Evolutionary conservation across 768 basidiomycete genomes (phyloP), one percentile per base, ranked within the genome.

Genomic region (Mycena maculata): DNA sequence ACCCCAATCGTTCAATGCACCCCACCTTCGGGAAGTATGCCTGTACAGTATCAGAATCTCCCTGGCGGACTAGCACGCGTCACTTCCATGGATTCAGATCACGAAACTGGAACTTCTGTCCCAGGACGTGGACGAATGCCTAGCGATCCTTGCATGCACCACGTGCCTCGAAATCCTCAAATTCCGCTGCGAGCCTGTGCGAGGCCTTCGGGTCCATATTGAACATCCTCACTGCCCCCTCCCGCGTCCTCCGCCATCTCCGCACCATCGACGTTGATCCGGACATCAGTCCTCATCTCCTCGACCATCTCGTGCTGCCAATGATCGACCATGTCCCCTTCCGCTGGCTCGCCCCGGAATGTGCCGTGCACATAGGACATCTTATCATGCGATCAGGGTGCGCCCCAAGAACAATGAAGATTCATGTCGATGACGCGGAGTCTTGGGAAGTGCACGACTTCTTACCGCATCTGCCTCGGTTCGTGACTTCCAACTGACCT

Each of bases 251-350:
- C 28, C 58, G 10, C 23, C 47, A 36, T 4, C 45, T 60, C 47
- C 58, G 39, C 23, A 38, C 31, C 3, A 6, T 60, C 23, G 4
- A 39, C 23, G 10, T 60, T 2, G 58, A 33, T n/a, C 10, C 44
- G 4, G 45, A 60, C 3, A 15, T 13, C 23, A 38, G 58, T 20
- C 1, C 3, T 12, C 30, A 39, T 4, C 4, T 60, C 33, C 45
- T 60, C 27, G 8, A 15, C 12, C 22, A 60, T 16, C 58, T 60
- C 23, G n/a, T 12, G 38, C 45, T 60, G 16, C 58, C 58, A 20
- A 31, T 47, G 1, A 31, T 60, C 23, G 27, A 49, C 20, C 2
- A 49, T 9, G 31, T 60, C 16, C 45, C 18, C 42, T 20, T 57
- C 4, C n/a, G n/a, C n/a, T n/a, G n/a, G n/a, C n/a, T n/a, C n/a